Evolutionary conservation across 768 basidiomycete species (phyloP).

Genomic region (Coprinopsis strossmayeri): DNA sequence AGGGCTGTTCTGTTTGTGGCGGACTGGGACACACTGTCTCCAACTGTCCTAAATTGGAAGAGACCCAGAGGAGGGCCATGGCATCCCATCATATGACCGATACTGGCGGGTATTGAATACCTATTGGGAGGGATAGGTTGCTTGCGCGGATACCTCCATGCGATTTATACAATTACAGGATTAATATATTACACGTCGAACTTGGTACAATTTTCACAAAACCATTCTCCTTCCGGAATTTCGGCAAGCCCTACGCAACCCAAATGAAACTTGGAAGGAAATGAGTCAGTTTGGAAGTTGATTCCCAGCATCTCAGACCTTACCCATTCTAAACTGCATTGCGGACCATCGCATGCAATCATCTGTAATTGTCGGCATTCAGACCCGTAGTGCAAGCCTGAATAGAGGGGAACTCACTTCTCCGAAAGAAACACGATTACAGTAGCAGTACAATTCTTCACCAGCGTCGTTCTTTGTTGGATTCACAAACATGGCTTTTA

Average conservation of each 20-base stretch:
- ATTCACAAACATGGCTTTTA: conserved; percentile 13
- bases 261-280: conserved; percentile 61
- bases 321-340: conserved; percentile 81
- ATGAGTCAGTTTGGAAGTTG: conserved; percentile 27
- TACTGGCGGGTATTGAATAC: conserved; percentile 41
- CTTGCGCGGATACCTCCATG: not conserved
- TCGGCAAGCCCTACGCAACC: conserved; percentile 56
- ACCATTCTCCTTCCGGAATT: conserved; percentile 64
- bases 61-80: conserved; percentile 84
- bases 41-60: conserved; percentile 96
- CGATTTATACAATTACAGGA: not conserved
- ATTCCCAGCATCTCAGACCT: conserved; percentile 22
- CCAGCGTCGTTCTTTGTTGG: conserved; percentile 17
- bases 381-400: not conserved
- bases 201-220: conserved; percentile 55
- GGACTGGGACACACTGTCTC: conserved; percentile 92
- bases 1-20: conserved; percentile 95
- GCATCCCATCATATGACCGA: conserved; percentile 74
- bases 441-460: conserved; percentile 62
- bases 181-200: conserved; percentile 9
- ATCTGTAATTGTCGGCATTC: conserved; percentile 36
- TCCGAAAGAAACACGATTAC: conserved; percentile 74
- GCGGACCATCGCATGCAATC: conserved; percentile 76
- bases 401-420: conserved; percentile 43
- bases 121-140: not conserved